These are phyloP conservation scores for Fagopyrum esculentum DNA, from an alignment of 148 eudicot genomes.

Conservation along the genomic window DNA sequence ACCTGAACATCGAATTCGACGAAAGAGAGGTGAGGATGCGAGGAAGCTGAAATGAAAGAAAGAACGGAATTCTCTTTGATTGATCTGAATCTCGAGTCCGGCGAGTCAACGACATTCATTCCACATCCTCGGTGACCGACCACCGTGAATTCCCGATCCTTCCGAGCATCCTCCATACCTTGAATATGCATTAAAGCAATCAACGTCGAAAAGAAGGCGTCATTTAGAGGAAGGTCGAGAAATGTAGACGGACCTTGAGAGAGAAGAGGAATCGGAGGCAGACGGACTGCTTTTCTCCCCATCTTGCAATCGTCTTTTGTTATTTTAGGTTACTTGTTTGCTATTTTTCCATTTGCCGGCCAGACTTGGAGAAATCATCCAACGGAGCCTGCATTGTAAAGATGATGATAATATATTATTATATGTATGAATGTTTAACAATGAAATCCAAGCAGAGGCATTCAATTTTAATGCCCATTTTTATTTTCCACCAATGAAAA, in stretches of 20 bases:
- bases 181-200: not conserved
- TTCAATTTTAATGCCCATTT: no score
- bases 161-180: not conserved
- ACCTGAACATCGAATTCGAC: slow-evolving; percentile 65
- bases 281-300: not conserved
- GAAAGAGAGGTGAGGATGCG: slow-evolving; percentile 20
- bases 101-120: slow-evolving; percentile 39
- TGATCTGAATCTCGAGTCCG: slow-evolving; percentile 26
- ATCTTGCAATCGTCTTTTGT: not conserved
- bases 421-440: no score
- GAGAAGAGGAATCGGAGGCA: no score
- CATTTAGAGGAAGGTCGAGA: no score
- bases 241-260: no score
- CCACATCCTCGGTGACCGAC: slow-evolving; percentile 53
- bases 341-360: no score
- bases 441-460: no score
- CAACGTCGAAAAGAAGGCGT: no score
- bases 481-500: no score
- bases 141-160: slow-evolving; percentile 24
- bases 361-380: no score
- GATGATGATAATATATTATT: no score
- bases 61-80: slow-evolving; percentile 35
- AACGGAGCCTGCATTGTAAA: no score
- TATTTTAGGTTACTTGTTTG: not conserved
- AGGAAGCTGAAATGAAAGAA: slow-evolving; percentile 39